Percentiles rank a stretch among this genome's conserved stretches.
Conservation (phyloP, 1,284 basidiomycete genomes). For the Ganoderma meredithae region DNA sequence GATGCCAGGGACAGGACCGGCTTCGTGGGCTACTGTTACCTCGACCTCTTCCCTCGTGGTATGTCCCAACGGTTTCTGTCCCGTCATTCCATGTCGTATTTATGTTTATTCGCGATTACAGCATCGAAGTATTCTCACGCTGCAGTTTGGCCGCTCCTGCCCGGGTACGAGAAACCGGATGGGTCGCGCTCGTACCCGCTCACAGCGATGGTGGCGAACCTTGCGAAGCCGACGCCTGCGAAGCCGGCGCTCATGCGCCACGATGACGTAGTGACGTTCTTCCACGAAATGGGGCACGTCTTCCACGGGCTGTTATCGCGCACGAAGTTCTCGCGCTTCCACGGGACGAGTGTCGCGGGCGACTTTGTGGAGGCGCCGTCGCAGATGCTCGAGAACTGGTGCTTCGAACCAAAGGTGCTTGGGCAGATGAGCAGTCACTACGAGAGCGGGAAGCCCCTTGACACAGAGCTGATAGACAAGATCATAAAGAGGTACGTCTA, state of each 20-base stretch:
- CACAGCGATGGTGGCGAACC: slow-evolving; percentile 86
- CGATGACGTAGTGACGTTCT: slow-evolving; percentile 81
- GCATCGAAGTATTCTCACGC: slow-evolving; percentile 87
- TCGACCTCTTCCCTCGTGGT: slow-evolving; percentile 89
- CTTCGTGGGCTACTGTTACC: slow-evolving; percentile 84
- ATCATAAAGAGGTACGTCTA: slow-evolving; percentile 72
- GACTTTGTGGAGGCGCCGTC: slow-evolving; percentile 91
- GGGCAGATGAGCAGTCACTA: slow-evolving; percentile 82
- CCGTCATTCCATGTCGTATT: background rate
- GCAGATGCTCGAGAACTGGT: slow-evolving; percentile 94
- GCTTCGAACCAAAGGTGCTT: slow-evolving; percentile 82
- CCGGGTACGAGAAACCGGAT: slow-evolving; percentile 61
- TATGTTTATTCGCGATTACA: slow-evolving; percentile 35
- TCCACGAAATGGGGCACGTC: slow-evolving; percentile 88
- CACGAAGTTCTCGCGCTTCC: slow-evolving; percentile 80
- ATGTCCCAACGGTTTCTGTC: slow-evolving; percentile 32
- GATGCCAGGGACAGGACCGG: slow-evolving; percentile 71
- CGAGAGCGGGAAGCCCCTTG: slow-evolving; percentile 75
- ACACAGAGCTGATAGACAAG: slow-evolving; percentile 78
- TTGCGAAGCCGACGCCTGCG: slow-evolving; percentile 82
- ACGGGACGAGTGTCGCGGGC: slow-evolving; percentile 79
- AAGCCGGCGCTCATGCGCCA: slow-evolving; percentile 86
- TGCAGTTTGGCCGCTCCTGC: slow-evolving; percentile 80
- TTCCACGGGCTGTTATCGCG: slow-evolving; percentile 83
- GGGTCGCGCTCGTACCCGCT: slow-evolving; percentile 76